Evolutionary conservation across 78 protist species (phyloP).

Genomic region (Dictyostelium discoideum): dicty_2.7 NC_007091.3:329501-330000

Average conservation of each 20-base stretch:
- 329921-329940: conserved; percentile 9
- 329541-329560: too few relatives aligned
- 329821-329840: neutral
- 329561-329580: neutral
- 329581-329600: too few relatives aligned
- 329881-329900: neutral
- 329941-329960: neutral
- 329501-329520: too few relatives aligned
- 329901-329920: neutral
- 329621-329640: too few relatives aligned
- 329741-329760: too few relatives aligned
- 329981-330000: neutral
- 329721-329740: neutral
- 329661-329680: too few relatives aligned
- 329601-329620: too few relatives aligned
- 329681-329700: too few relatives aligned
- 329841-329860: neutral
- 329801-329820: neutral
- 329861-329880: neutral
- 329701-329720: too few relatives aligned
- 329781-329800: neutral
- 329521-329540: too few relatives aligned
- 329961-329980: conserved; percentile 11
- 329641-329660: too few relatives aligned
- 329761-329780: neutral